Conservation (phyloP, 208 protist genomes). For the Crithidia brevicula region DNA sequence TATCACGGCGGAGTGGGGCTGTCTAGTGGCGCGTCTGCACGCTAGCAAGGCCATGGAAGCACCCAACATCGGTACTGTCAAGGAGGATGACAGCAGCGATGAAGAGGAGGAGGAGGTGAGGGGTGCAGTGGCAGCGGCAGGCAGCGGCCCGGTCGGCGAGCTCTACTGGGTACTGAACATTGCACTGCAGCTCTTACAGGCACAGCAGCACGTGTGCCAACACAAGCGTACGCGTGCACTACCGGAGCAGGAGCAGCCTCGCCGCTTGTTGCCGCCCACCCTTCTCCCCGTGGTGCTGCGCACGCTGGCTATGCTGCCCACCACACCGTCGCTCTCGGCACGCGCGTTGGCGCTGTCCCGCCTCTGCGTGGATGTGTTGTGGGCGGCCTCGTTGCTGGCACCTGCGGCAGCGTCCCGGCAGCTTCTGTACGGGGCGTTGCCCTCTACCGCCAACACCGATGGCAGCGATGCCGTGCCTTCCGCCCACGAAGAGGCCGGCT, state of each 20-base stretch:
- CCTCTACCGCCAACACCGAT: background rate
- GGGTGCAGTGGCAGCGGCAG: background rate
- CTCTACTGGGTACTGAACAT: constrained; percentile 36
- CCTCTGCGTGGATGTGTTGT: constrained; percentile 64
- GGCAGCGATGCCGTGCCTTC: background rate
- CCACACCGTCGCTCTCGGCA: constrained; percentile 35
- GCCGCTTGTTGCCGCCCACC: constrained; percentile 13
- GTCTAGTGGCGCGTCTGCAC: background rate
- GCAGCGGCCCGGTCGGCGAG: constrained; percentile 13
- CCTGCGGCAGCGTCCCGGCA: constrained; percentile 37
- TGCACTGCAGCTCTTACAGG: constrained; percentile 21
- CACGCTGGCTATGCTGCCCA: constrained; percentile 33
- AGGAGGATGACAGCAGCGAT: background rate
- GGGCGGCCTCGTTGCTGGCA: constrained; percentile 40
- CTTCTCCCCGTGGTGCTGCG: constrained; percentile 29
- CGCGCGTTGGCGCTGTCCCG: constrained; percentile 47
- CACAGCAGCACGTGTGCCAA: constrained; percentile 12
- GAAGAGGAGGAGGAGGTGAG: background rate
- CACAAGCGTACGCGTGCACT: background rate
- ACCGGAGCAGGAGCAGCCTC: background rate
- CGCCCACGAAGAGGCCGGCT: constrained; percentile 12
- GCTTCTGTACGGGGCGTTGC: constrained; percentile 46
- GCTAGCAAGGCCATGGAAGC: background rate
- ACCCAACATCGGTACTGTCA: background rate
- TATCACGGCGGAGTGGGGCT: constrained; percentile 20